phyloP scores from a whole-genome alignment of 306 rosid genomes.

The Cicer pinnatifidum region DNA sequence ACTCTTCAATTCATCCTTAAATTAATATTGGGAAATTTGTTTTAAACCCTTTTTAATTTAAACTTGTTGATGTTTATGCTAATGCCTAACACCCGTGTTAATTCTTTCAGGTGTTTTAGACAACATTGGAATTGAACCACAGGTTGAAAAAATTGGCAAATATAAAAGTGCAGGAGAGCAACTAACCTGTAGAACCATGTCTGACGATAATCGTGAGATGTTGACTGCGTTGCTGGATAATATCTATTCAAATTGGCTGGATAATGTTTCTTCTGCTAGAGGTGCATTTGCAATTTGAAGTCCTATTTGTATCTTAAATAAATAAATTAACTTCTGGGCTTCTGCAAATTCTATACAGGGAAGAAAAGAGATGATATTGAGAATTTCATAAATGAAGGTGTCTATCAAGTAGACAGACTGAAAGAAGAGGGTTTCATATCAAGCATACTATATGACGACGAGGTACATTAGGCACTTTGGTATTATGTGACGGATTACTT shows the following conservation, averaged over 20 bases:
- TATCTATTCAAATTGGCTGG: conserved; percentile 86
- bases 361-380: conserved; percentile 74
- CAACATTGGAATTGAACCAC: conserved; percentile 87
- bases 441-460: conserved; percentile 79
- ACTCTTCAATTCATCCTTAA: conserved; percentile 29
- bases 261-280: conserved; percentile 73
- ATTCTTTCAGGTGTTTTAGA: conserved; percentile 74
- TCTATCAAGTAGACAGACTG: conserved; percentile 76
- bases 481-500: conserved; percentile 29
- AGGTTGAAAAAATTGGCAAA: conserved; percentile 88
- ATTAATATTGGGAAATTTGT: conserved; percentile 16
- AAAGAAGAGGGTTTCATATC: conserved; percentile 92
- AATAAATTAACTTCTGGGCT: conserved; percentile 41
- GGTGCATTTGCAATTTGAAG: conserved; percentile 61
- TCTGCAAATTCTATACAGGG: conserved; percentile 54
- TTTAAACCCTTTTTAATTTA: conserved; percentile 26
- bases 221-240: conserved; percentile 84
- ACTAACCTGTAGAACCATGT: conserved; percentile 71
- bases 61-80: conserved; percentile 36
- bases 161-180: conserved; percentile 96
- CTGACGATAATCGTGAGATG: conserved; percentile 87
- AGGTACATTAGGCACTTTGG: conserved; percentile 59
- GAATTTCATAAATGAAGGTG: conserved; percentile 84
- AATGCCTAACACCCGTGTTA: conserved; percentile 27
- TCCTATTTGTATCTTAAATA: conserved; percentile 44